A percentile compares a stretch with the other conserved stretches of the same genome.
Evolutionary conservation across 306 rosid species (phyloP).

Genomic region (Glycine latifolia): DNA sequence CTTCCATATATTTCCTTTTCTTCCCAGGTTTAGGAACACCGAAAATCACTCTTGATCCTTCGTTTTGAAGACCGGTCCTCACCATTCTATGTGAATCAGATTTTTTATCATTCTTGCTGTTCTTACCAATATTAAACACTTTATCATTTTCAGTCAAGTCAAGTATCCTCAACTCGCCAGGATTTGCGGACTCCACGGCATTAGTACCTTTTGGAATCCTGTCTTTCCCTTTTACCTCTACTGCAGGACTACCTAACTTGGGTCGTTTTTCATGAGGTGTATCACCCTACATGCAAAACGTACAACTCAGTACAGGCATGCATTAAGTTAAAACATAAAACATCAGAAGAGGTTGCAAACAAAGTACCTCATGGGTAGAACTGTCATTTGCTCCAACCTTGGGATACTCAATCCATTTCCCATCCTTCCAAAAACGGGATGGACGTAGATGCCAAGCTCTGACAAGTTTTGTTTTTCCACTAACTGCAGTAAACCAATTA

Average conservation of each 20-base stretch:
- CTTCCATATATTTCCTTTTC: slow-evolving; percentile 96
- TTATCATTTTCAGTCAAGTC: slow-evolving; percentile 68
- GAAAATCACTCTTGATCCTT: slow-evolving; percentile 78
- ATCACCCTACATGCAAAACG: slow-evolving; percentile 66
- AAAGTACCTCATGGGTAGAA: slow-evolving; percentile 65
- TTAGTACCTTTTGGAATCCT: slow-evolving; percentile 52
- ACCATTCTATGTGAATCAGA: slow-evolving; percentile 56
- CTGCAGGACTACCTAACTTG: slow-evolving; percentile 64
- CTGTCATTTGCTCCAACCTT: slow-evolving; percentile 52
- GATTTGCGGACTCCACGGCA: slow-evolving; percentile 50
- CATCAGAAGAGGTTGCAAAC: slow-evolving; percentile 34
- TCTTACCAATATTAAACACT: slow-evolving; percentile 79
- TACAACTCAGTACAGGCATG: slow-evolving; percentile 46
- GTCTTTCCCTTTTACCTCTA: slow-evolving; percentile 65
- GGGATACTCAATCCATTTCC: slow-evolving; percentile 78
- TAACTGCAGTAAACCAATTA: slow-evolving; percentile 58
- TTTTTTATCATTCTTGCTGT: slow-evolving; percentile 65
- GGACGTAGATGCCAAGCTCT: slow-evolving; percentile 92
- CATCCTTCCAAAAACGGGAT: slow-evolving; percentile 90
- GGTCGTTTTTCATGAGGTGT: slow-evolving; percentile 83
- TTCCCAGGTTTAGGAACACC: slow-evolving; percentile 98
- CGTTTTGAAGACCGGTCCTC: slow-evolving; percentile 84
- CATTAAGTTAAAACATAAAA: neutral
- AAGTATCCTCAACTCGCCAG: slow-evolving; percentile 57
- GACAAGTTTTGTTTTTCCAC: slow-evolving; percentile 71